These are phyloP conservation scores for Xerocomus potaroensis DNA, from an alignment of 768 basidiomycete species.

Conservation along the genomic window DNA sequence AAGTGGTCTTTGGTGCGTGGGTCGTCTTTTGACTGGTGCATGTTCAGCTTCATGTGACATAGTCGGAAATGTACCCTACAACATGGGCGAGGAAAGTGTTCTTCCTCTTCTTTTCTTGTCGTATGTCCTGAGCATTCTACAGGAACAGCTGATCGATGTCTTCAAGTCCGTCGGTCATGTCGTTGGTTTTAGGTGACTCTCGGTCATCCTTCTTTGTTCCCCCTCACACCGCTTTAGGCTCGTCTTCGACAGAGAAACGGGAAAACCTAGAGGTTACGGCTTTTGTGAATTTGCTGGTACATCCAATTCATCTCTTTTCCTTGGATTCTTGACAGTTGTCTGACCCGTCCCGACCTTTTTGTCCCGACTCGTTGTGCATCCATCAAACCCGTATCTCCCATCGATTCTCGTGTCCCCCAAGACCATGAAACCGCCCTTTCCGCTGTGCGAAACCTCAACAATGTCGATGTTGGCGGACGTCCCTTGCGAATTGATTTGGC, in stretches of 20 bases:
- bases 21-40: neutral
- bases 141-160: conserved; percentile 82
- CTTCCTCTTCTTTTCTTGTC: neutral
- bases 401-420: conserved; percentile 28
- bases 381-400: conserved; percentile 2
- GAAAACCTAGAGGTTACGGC: conserved; percentile 91
- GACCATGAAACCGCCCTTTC: conserved; percentile 96
- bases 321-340: conserved; percentile 25
- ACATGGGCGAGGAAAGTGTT: conserved; percentile 66
- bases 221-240: conserved; percentile 43
- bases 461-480: conserved; percentile 87
- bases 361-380: conserved; percentile 5
- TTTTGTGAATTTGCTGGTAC: conserved; percentile 91
- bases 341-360: conserved; percentile 35
- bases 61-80: conserved; percentile 91
- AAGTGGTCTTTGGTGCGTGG: conserved; percentile 66
- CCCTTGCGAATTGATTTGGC: conserved; percentile 92
- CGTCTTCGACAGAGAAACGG: conserved; percentile 89
- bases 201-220: neutral
- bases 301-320: conserved; percentile 34
- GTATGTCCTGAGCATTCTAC: conserved; percentile 10
- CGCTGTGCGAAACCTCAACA: conserved; percentile 94
- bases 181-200: conserved; percentile 73
- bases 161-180: conserved; percentile 89
- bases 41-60: conserved; percentile 4